Percentiles rank a stretch among this genome's conserved stretches.
These are phyloP conservation scores for Daldinia bambusicola DNA, from an alignment of 495 filamentous ascomycete species.

Conservation along the genomic window DNA sequence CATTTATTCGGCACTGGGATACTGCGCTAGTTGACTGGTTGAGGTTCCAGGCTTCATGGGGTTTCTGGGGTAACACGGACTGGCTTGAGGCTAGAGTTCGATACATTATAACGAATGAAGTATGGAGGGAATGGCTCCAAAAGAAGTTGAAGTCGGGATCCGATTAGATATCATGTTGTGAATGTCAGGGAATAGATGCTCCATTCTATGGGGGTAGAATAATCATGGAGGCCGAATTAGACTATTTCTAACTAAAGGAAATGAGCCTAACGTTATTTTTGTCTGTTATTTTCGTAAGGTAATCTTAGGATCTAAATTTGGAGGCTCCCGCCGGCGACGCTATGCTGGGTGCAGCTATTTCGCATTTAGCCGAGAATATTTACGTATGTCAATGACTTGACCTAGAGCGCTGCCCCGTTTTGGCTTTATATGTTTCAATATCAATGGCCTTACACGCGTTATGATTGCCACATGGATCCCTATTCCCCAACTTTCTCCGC, in stretches of 20 bases:
- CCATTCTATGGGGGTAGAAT: background rate
- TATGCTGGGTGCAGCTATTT: slow-evolving; percentile 10
- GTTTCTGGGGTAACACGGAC: slow-evolving; percentile 59
- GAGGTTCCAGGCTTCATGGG: slow-evolving; percentile 60
- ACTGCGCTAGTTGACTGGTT: slow-evolving; percentile 61
- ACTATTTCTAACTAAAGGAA: background rate
- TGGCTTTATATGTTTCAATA: slow-evolving; percentile 16
- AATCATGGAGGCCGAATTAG: slow-evolving; percentile 3
- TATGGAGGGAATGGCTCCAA: slow-evolving; percentile 41
- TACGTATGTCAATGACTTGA: slow-evolving; percentile 4
- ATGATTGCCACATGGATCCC: background rate
- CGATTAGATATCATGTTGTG: background rate
- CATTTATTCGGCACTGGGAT: slow-evolving; percentile 57
- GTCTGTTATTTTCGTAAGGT: background rate
- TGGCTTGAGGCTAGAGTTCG: slow-evolving; percentile 54
- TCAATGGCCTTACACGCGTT: slow-evolving; percentile 14
- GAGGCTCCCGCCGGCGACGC: slow-evolving; percentile 5
- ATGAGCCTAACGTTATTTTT: background rate
- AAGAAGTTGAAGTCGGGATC: slow-evolving; percentile 1
- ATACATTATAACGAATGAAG: slow-evolving; percentile 41
- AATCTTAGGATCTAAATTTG: slow-evolving; percentile 8
- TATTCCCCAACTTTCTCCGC: slow-evolving; percentile 34
- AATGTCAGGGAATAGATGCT: background rate
- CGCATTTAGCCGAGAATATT: slow-evolving; percentile 23
- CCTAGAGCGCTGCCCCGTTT: slow-evolving; percentile 16